These are phyloP conservation scores for Phaeotremella fagi DNA, from an alignment of 768 basidiomycete species.

Conservation along the genomic window DNA sequence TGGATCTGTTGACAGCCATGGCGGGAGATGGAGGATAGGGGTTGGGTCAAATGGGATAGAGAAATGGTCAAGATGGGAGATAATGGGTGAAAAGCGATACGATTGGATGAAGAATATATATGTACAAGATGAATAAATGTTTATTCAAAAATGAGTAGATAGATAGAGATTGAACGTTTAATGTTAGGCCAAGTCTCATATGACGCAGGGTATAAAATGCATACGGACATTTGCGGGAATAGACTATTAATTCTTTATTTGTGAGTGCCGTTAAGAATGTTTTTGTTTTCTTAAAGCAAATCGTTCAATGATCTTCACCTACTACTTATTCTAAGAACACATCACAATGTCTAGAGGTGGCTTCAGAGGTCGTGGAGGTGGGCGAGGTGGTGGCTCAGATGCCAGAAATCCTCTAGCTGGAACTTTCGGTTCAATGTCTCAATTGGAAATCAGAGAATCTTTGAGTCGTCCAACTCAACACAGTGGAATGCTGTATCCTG, in stretches of 20 bases:
- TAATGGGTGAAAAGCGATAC: not conserved
- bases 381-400: slow-evolving; percentile 27
- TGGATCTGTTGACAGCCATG: slow-evolving; percentile 3
- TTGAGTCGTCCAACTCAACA: slow-evolving; percentile 14
- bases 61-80: not conserved
- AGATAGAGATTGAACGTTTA: not conserved
- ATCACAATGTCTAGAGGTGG: slow-evolving; percentile 33
- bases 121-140: not conserved
- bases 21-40: not conserved
- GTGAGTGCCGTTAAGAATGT: not conserved
- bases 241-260: not conserved
- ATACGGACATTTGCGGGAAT: not conserved
- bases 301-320: not conserved
- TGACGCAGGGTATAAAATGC: not conserved
- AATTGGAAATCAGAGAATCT: slow-evolving; percentile 18
- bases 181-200: no score
- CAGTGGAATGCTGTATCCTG: slow-evolving; percentile 34
- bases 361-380: slow-evolving; percentile 22
- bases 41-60: not conserved
- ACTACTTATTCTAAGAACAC: not conserved
- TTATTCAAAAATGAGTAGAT: no score
- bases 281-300: not conserved
- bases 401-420: slow-evolving; percentile 19
- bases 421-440: slow-evolving; percentile 2
- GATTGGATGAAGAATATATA: not conserved